Base-by-base conservation (phyloP, 805 yeast genomes). In the Candida pini region DNA sequence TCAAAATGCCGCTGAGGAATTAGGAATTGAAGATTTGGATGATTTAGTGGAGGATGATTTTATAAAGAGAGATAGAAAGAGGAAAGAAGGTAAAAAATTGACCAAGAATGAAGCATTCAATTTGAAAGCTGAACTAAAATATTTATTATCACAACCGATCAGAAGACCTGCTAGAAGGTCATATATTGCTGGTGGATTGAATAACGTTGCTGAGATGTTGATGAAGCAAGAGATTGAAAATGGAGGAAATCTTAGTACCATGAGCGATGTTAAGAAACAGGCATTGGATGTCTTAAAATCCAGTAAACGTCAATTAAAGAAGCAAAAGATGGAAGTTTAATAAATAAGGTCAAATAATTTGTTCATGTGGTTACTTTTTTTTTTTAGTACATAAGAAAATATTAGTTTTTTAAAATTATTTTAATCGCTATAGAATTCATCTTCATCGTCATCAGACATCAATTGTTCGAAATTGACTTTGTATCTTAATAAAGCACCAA, bases 401-500 rank as follows among this genome's bases (percentile, higher is more conserved):
- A n/a, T n/a, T n/a, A n/a, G n/a, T 17, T n/a, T 15, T n/a, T n/a
- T 9, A 33, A 9, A 27, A 16, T n/a, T n/a, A n/a, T n/a, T n/a
- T n/a, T 60, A 63, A 60, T 69, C 78, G 51, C 71, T 71, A 53
- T 76, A 82, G 62, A 78, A 88, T 62, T 78, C 88, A 56, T 89
- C 97, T 45, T 86, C 95, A 40, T 79, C 71, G 37, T 86, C 97
- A 35, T 86, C 97, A 35, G 87, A 95, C 34, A 69, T 83, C 58
- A 92, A 75, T 70, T 88, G 97, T 62, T 92, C 98, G 54, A 92
- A 92, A 69, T 92, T 92, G 51, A 92, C 92, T 66, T 88, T 88
- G 67, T 92, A 92, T 69, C 99, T 87, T 61, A 92, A 70, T 51
- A 92, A 61, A 39, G 96, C 97, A 62, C 99, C 99, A 48, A 92